Conservation (phyloP, 2,329 filamentous ascomycete genomes). For the Colletotrichum viniferum region DNA sequence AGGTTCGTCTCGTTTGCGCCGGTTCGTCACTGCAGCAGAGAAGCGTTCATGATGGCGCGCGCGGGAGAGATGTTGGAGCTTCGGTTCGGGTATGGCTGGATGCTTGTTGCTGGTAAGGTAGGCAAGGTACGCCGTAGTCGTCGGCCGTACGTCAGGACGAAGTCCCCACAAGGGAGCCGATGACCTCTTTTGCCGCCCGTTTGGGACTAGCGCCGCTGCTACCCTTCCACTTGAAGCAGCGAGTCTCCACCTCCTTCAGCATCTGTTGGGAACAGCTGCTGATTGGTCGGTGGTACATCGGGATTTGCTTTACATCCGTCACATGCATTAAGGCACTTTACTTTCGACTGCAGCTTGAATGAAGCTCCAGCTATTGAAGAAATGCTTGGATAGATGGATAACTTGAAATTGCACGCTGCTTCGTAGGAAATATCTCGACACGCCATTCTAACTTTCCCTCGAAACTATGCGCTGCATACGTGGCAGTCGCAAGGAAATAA, state of each 20-base stretch:
- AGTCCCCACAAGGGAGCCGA: constrained; percentile 16
- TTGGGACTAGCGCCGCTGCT: not conserved
- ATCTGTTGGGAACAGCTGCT: not conserved
- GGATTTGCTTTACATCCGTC: constrained; percentile 1
- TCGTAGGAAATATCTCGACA: not conserved
- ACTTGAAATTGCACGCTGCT: not conserved
- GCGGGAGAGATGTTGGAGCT: not conserved
- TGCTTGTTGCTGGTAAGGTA: not conserved
- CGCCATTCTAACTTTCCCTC: not conserved
- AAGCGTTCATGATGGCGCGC: constrained; percentile 13
- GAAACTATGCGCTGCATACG: not conserved
- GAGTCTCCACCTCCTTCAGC: constrained; percentile 9
- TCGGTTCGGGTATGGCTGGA: constrained; percentile 10
- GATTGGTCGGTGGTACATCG: not conserved
- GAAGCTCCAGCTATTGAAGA: not conserved
- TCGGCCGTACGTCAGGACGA: constrained; percentile 16
- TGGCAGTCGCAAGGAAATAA: not conserved
- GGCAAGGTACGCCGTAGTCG: constrained; percentile 3
- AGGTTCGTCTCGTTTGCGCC: not conserved
- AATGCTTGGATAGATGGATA: not conserved
- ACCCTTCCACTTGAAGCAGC: constrained; percentile 6
- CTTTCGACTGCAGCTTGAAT: not conserved
- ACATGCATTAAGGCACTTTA: not conserved
- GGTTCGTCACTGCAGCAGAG: not conserved
- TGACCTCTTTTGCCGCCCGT: constrained; percentile 4